Percentiles rank a stretch among this genome's conserved stretches.
Conservation (phyloP, 2,329 filamentous ascomycete species). For the Mycocentrospora acerina region DNA sequence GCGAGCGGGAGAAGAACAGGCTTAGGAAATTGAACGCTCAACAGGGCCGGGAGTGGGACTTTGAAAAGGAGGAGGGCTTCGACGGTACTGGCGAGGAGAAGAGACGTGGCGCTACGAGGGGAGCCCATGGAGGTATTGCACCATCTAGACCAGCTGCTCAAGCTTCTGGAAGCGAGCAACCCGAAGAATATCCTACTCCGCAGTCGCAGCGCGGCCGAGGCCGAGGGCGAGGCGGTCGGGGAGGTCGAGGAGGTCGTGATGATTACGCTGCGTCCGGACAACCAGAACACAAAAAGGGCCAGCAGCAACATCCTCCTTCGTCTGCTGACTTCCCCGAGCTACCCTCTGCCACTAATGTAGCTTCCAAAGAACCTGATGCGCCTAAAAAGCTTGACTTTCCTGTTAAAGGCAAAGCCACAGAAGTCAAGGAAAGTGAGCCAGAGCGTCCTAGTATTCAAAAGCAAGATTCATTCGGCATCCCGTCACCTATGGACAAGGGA, state of each 20-base stretch:
- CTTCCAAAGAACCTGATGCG: constrained; percentile 5
- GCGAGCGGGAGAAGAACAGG: constrained; percentile 62
- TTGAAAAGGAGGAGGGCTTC: constrained; percentile 61
- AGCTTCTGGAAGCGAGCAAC: constrained; percentile 13
- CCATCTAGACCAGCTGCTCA: constrained; percentile 31
- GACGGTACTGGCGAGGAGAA: constrained; percentile 43
- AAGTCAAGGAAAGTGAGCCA: constrained; percentile 8
- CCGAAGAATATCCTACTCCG: constrained; percentile 17
- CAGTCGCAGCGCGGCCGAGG: constrained; percentile 29
- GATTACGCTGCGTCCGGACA: constrained; percentile 17
- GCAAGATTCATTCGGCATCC: constrained; percentile 35
- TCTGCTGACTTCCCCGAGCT: constrained; percentile 51
- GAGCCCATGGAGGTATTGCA: constrained; percentile 55
- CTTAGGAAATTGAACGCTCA: constrained; percentile 60
- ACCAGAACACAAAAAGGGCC: constrained; percentile 13
- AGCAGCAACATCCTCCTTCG: constrained; percentile 35
- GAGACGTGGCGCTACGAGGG: constrained; percentile 50
- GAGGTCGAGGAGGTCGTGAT: constrained; percentile 33
- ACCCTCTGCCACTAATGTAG: constrained; percentile 22
- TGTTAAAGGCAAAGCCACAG: constrained; percentile 25
- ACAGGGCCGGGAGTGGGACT: constrained; percentile 63
- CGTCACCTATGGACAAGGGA: constrained; percentile 31
- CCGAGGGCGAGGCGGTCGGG: constrained; percentile 36
- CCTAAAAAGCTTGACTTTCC: constrained; percentile 35
- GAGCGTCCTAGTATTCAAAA: constrained; percentile 31